Base-by-base conservation (phyloP, 2,329 filamentous ascomycete species). In the Sarocladium oryzae region DNA sequence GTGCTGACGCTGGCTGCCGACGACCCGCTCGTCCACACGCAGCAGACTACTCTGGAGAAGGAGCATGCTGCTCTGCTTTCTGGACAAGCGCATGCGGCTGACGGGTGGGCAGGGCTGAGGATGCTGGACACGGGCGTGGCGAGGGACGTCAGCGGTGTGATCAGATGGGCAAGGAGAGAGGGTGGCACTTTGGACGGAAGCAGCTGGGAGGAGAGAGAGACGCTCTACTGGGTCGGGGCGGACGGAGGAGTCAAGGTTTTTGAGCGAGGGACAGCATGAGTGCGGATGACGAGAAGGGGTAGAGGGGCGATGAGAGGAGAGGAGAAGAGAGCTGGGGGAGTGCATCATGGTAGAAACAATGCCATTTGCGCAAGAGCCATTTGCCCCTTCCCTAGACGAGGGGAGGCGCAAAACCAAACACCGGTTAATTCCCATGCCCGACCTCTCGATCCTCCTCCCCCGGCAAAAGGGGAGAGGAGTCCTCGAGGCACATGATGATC, bases 71-170 rank as follows among this genome's bases (percentile, higher is more conserved):
- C 82, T n/a, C 79, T 96, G 53, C 69, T 86, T 18, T 73, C 90
- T 32, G 79, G 79, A 5, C 69, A 86, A 56, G 87, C 86, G n/a
- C 89, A 96, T 64, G 77, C 82, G 59, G 88, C 90, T 8, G 70
- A 79, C n/a, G 73, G 79, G 55, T 77, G 92, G 3, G 69, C 95
- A 59, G 81, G 87, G 55, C 70, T 93, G 53, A 76, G 91, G 50
- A 77, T 85, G 61, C 67, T 97, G 54, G 90, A 95, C 62, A 95
- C 90, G 0, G 92, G 92, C 1, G 84, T 84, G n/a, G 91, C 92
- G 55, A 85, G 79, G 63, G 92, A 96, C 68, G 88, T 97, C 28
- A 95, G 88, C 68, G 92, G 92, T 2, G 89, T 96, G 38, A 62
- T 96, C 56, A 79, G 90, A 57, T 75, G 93, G 48, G 91, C 86